Base-by-base conservation (phyloP, 495 filamentous ascomycete genomes). In the Echria macrotheca region DNA sequence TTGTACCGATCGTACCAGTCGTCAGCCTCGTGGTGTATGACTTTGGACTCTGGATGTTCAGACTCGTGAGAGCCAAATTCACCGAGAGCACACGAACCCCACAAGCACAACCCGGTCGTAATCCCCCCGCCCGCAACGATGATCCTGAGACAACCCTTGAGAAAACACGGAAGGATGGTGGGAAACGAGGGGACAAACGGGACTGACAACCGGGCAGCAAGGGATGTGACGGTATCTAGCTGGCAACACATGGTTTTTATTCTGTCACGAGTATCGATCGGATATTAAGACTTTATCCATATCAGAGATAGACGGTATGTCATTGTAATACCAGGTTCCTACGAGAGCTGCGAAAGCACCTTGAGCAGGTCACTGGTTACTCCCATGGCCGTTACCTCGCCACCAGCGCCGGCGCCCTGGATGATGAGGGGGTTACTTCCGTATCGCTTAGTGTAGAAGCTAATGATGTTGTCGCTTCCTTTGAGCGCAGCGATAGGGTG, bases 391-490 rank as follows among this genome's bases (percentile, higher is more conserved):
- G 93, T 97, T 28, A 96, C 89, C 22, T 95, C 91, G 33, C 85
- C 89, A 56, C 93, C 93, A 44, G 93, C 93, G 44, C 91, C 93
- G 29, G 89, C 91, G 49, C 93, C 93, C 74, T 96, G 90, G 40
- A 98, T 81, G 61, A 96, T 93, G 46, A 96, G 69, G 10, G 93
- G 87, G 64, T 90, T 94, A 50, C 72, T 73, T 31, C 88, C 89
- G 63, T 98, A 97, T 57, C 93, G 80, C 74, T 91, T 84, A 36
- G 93, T 96, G 69, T 93, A 95, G 76, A 98, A 95, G 76, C 82
- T 93, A 60, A 98, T 93, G 62, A 96, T 91, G 72, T 97, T 97
- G 64, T 96, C 93, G 67, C 89, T 96, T 29, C 93, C 93, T 75
- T 95, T 94, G 48, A 97, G 72, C 28, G 86, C 85, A 23, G 91